These are phyloP conservation scores for Metarhizium guizhouense DNA, from an alignment of 2,329 filamentous ascomycete genomes.

Conservation along the genomic window DNA sequence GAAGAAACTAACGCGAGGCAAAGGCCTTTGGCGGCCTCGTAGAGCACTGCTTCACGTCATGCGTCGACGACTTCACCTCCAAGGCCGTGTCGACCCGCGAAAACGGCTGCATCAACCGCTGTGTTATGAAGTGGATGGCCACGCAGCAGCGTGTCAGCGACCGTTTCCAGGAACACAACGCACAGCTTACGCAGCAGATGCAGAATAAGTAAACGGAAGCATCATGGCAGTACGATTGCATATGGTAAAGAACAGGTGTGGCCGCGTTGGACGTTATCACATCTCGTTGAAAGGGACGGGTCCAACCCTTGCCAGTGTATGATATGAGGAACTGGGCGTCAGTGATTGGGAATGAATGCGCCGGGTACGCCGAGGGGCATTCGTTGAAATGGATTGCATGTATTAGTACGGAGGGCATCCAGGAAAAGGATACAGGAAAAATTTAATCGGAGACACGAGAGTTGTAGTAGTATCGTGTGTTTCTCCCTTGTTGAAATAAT, in stretches of 20 bases:
- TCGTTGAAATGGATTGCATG: not conserved
- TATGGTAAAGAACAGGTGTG: not conserved
- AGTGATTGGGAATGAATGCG: not conserved
- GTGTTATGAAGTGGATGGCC: constrained; percentile 94
- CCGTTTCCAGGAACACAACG: constrained; percentile 70
- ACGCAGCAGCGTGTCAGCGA: constrained; percentile 82
- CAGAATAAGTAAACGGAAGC: constrained; percentile 30
- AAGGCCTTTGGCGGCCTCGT: constrained; percentile 38
- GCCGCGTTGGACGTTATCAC: not conserved
- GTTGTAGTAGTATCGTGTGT: not conserved
- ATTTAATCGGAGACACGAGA: not conserved
- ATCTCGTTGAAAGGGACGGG: not conserved
- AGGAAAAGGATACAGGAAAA: not conserved
- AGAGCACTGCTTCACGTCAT: constrained; percentile 90
- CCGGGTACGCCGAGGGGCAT: not conserved
- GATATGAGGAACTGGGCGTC: constrained; percentile 1
- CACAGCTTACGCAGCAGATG: constrained; percentile 47
- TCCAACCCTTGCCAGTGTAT: not conserved
- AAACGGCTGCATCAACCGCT: constrained; percentile 85
- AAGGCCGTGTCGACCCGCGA: constrained; percentile 86
- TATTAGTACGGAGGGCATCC: constrained; percentile 1
- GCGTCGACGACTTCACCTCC: constrained; percentile 97
- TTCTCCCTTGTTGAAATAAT: not conserved
- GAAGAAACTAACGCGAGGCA: not conserved
- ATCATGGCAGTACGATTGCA: not conserved